These are phyloP conservation scores for Mycena kentingensis DNA, from an alignment of 768 basidiomycete species.

Conservation along the genomic window DNA sequence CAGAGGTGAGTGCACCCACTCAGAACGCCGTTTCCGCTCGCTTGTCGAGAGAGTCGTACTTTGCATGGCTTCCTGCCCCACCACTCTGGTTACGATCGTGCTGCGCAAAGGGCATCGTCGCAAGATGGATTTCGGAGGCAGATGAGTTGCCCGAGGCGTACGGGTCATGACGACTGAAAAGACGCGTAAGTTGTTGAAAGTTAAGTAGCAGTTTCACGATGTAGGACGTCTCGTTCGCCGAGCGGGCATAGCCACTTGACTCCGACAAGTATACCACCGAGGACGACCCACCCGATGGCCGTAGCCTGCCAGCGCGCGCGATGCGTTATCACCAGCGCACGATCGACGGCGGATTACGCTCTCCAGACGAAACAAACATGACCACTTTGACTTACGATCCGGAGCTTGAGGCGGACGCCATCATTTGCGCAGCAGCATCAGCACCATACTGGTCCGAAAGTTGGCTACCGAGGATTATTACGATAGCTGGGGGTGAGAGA, in stretches of 20 bases:
- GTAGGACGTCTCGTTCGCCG: background rate
- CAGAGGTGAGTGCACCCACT: no score
- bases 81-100: background rate
- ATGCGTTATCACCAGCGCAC: background rate
- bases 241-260: background rate
- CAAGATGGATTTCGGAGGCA: slow-evolving; percentile 9
- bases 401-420: slow-evolving; percentile 43
- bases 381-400: background rate
- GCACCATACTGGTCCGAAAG: slow-evolving; percentile 70
- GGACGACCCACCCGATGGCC: no score
- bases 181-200: background rate
- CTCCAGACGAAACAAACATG: background rate
- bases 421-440: slow-evolving; percentile 56
- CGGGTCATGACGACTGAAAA: background rate
- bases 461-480: slow-evolving; percentile 47
- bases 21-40: no score
- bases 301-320: background rate
- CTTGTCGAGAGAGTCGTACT: slow-evolving; percentile 7
- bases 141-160: background rate
- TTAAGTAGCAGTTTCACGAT: background rate
- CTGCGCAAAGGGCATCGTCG: slow-evolving; percentile 10
- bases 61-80: slow-evolving; percentile 4
- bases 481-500: slow-evolving; percentile 1
- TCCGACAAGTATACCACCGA: background rate
- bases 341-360: background rate